Evolutionary conservation across 192 early-diverging fungal species (phyloP), one percentile per base, ranked within the genome.

Genomic region (Dissophora globulifera): DNA sequence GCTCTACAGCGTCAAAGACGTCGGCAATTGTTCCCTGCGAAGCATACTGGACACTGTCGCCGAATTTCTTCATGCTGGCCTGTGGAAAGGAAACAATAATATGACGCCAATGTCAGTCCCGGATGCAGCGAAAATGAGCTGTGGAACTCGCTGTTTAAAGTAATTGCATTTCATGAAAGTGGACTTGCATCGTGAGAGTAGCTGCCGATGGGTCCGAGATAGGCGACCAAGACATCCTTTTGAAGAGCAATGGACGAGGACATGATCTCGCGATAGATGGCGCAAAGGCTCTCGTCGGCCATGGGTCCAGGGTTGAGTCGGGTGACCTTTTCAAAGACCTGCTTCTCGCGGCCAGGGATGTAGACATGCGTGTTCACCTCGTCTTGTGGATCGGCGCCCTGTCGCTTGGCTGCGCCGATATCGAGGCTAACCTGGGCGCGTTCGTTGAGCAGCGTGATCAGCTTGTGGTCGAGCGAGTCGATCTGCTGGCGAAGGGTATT

Each of bases 141-240:
- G 12, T 15, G 16, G 9, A 23, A 15, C 5, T 33, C 2, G n/a
- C 30, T 6, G 1, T 10, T 0, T 25, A 58, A 12, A 6, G 3
- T 15, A 22, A 12, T 0, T 22, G 41, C n/a, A 10, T 48, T 27
- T n/a, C 1, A 49, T 43, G 17, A 9, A 19, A 43, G 22, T 30
- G n/a, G n/a, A 25, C 51, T 67, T 47, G 91, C 94, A 65, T 99
- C 92, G 76, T 97, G 91, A 11, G 95, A 90, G 80, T 93, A 96
- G 9, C 94, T 92, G 32, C 96, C 97, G 5, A 86, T 79, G 0
- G 97, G 95, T 3, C 97, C 97, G 16, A 99, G 87, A 62, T 93
- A 98, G 17, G 92, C 93, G 15, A 98, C 88, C 7, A 91, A 86
- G 20, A 92, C 87, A 26, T 93, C 85, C 31, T 88, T 85, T 70